Percentiles rank a stretch among this genome's conserved stretches.
These are phyloP conservation scores for Cryptosporidium viatorum DNA, from an alignment of 169 alveolate genomes.

Conservation along the genomic window DNA sequence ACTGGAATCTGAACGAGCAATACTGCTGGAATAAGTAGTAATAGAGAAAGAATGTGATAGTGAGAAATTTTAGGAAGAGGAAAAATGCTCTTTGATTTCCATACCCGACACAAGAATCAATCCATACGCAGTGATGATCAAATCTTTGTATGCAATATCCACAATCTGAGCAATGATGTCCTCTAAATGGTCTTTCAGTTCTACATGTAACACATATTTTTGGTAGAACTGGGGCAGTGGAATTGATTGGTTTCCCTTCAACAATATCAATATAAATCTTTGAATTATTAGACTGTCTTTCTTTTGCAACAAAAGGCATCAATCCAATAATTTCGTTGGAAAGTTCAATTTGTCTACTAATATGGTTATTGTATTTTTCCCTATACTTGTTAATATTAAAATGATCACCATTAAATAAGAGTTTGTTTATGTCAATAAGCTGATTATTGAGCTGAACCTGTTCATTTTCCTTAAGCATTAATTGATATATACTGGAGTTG, in stretches of 20 bases:
- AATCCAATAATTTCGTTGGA: constrained; percentile 49
- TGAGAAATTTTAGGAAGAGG: constrained; percentile 78
- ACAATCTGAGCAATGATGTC: constrained; percentile 86
- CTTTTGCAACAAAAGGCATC: constrained; percentile 69
- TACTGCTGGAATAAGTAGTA: constrained; percentile 75
- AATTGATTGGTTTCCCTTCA: constrained; percentile 51
- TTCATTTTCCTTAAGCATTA: constrained; percentile 67
- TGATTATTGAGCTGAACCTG: constrained; percentile 54
- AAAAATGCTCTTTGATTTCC: constrained; percentile 83
- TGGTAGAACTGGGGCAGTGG: constrained; percentile 67
- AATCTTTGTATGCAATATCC: constrained; percentile 85
- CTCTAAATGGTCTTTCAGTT: constrained; percentile 83
- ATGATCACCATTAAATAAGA: constrained; percentile 49
- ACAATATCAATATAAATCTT: constrained; percentile 62
- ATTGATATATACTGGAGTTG: constrained; percentile 34
- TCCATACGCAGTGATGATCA: constrained; percentile 92
- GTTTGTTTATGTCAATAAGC: constrained; percentile 48
- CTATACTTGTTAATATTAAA: constrained; percentile 27
- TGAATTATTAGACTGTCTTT: constrained; percentile 45
- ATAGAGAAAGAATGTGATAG: constrained; percentile 78
- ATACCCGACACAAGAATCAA: constrained; percentile 88
- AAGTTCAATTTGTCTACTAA: constrained; percentile 39
- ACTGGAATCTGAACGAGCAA: constrained; percentile 45
- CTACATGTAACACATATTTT: constrained; percentile 89
- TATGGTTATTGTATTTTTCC: constrained; percentile 41